phyloP scores from a whole-genome alignment of 2,329 filamentous ascomycete genomes.

The Calonectria naviculata region DNA sequence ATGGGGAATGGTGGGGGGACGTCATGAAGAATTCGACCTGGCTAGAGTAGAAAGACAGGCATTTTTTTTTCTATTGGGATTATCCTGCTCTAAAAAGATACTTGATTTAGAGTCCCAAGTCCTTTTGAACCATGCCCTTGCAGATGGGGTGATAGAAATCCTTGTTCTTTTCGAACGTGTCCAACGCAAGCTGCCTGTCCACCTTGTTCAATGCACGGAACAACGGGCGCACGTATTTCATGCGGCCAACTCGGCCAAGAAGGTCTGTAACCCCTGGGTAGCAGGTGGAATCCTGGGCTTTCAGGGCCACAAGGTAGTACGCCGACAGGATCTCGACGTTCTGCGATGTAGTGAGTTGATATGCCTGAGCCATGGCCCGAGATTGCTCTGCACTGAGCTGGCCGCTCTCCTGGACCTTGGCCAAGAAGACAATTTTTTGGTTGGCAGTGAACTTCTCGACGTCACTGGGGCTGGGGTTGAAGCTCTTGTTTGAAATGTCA shows the following conservation, averaged over 20 bases:
- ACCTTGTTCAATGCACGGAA: conserved; percentile 81
- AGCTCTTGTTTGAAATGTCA: conserved; percentile 55
- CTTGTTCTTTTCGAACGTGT: conserved; percentile 87
- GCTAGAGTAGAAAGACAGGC: conserved; percentile 47
- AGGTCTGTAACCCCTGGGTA: conserved; percentile 80
- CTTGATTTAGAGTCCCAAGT: conserved; percentile 62
- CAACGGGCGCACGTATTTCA: conserved; percentile 96
- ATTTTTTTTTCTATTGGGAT: neutral
- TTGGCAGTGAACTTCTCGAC: conserved; percentile 82
- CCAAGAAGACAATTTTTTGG: conserved; percentile 92
- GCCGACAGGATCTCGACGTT: conserved; percentile 89
- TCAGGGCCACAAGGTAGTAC: conserved; percentile 83
- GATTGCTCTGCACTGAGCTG: conserved; percentile 74
- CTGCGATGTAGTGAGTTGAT: conserved; percentile 77
- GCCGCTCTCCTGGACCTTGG: conserved; percentile 74
- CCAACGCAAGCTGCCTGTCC: conserved; percentile 78
- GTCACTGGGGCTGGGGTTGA: conserved; percentile 75
- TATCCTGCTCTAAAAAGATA: neutral
- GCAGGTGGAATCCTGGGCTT: conserved; percentile 75
- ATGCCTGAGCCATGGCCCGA: conserved; percentile 78
- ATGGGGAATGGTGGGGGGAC: conserved; percentile 59
- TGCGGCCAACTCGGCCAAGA: conserved; percentile 85
- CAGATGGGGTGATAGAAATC: conserved; percentile 98
- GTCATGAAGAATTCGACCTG: conserved; percentile 53
- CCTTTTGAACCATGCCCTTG: conserved; percentile 86